Conservation (phyloP, 441 rosid species). For the Caryocar brasiliense region DNA sequence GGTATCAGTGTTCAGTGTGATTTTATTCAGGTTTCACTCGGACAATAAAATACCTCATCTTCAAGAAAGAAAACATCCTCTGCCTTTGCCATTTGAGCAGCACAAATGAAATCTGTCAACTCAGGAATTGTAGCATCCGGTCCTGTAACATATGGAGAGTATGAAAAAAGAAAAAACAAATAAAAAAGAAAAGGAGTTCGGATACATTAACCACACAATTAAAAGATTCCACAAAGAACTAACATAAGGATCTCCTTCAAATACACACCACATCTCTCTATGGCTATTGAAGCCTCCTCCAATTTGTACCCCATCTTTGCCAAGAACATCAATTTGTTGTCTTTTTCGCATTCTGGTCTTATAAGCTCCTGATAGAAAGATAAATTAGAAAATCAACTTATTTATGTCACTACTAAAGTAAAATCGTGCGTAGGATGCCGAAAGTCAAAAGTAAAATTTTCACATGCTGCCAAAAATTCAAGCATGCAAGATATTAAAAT, state of each 20-base stretch:
- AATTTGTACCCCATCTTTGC: constrained; percentile 58
- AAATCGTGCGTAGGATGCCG: too few species aligned
- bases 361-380: constrained; percentile 22
- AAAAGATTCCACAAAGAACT: neutral
- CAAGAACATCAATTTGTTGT: constrained; percentile 28
- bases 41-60: constrained; percentile 38
- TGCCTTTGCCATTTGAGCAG: constrained; percentile 64
- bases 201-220: too few species aligned
- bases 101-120: constrained; percentile 68
- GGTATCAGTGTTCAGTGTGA: too few species aligned
- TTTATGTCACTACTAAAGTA: too few species aligned
- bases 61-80: constrained; percentile 44
- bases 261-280: constrained; percentile 76
- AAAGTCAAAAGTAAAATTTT: too few species aligned
- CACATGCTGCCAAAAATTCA: neutral
- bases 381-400: neutral
- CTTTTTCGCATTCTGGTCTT: constrained; percentile 24
- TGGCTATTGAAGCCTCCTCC: constrained; percentile 61
- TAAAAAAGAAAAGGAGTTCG: neutral
- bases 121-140: constrained; percentile 43
- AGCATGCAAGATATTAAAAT: neutral
- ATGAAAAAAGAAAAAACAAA: neutral
- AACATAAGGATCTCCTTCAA: too few species aligned
- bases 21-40: too few species aligned
- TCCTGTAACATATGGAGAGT: constrained; percentile 38